These are phyloP conservation scores for Micromonas commoda DNA, from an alignment of 139 green algal genomes.

Conservation along the genomic window DNA sequence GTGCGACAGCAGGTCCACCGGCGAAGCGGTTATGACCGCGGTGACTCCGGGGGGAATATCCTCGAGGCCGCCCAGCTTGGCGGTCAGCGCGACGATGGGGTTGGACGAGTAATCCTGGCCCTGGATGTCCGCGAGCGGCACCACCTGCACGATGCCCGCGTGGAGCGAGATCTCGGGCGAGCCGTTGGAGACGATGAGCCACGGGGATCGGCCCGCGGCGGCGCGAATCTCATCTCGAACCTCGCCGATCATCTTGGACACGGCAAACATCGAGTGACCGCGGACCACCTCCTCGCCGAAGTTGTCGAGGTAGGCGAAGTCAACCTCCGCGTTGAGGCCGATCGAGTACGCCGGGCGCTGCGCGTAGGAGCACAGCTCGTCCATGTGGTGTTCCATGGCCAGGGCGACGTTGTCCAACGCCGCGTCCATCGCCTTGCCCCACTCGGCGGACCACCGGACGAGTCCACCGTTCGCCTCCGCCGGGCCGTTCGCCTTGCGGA, in stretches of 20 bases:
- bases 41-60: conserved; percentile 74
- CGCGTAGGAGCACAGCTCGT: neutral
- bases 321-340: conserved; percentile 4
- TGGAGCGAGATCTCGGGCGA: neutral
- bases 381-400: conserved; percentile 28
- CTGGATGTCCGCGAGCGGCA: conserved; percentile 44
- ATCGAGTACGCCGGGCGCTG: conserved; percentile 16
- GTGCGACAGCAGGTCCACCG: conserved; percentile 78
- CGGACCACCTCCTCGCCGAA: conserved; percentile 87
- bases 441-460: neutral
- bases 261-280: conserved; percentile 63
- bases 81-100: conserved; percentile 25
- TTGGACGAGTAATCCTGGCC: conserved; percentile 29
- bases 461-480: conserved; percentile 9
- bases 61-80: conserved; percentile 70
- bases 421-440: conserved; percentile 9
- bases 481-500: neutral
- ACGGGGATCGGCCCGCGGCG: conserved; percentile 60
- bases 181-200: neutral
- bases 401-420: conserved; percentile 19
- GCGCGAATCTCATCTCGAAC: conserved; percentile 62
- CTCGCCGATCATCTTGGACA: conserved; percentile 51
- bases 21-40: conserved; percentile 62
- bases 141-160: neutral
- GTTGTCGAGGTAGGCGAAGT: conserved; percentile 59